Evolutionary conservation across 1,284 basidiomycete genomes (phyloP).

Genomic region (Heliocybe sulcata): DNA sequence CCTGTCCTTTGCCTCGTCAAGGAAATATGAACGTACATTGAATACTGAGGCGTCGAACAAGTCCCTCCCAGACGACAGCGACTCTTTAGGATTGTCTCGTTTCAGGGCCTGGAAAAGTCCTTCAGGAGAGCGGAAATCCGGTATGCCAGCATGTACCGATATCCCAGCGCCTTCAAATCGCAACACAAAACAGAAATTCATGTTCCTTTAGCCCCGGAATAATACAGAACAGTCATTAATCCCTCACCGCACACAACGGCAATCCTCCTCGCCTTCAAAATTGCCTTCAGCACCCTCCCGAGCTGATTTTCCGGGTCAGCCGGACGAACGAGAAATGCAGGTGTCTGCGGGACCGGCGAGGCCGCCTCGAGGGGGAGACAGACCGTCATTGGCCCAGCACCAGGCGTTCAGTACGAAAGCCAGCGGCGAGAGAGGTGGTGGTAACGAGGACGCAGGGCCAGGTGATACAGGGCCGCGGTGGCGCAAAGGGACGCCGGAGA

Average conservation of each 20-base stretch:
- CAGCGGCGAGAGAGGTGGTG: slow-evolving; percentile 1
- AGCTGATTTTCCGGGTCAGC: slow-evolving; percentile 34
- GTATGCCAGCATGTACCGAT: slow-evolving; percentile 86
- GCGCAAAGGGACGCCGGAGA: not conserved
- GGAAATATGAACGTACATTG: slow-evolving; percentile 49
- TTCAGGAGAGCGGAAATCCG: slow-evolving; percentile 83
- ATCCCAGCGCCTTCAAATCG: slow-evolving; percentile 95
- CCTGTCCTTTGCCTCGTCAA: not conserved
- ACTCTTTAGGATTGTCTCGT: slow-evolving; percentile 69
- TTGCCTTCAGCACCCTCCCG: slow-evolving; percentile 48
- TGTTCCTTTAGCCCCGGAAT: too few species aligned
- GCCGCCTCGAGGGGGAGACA: slow-evolving; percentile 25
- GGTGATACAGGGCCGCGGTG: not conserved
- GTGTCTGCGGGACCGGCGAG: slow-evolving; percentile 20
- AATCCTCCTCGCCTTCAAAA: slow-evolving; percentile 74
- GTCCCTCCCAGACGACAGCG: slow-evolving; percentile 76
- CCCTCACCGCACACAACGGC: slow-evolving; percentile 79
- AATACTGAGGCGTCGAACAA: slow-evolving; percentile 90
- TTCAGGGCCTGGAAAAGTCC: slow-evolving; percentile 81
- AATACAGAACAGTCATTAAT: not conserved
- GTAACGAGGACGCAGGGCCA: not conserved
- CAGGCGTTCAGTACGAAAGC: not conserved
- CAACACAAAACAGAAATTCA: too few species aligned
- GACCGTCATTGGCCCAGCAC: slow-evolving; percentile 23
- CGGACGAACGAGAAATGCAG: slow-evolving; percentile 30